Percentiles rank a stretch among this genome's conserved stretches.
Conservation (phyloP, 1,284 basidiomycete genomes). For the Sphagnurus paluster region DNA sequence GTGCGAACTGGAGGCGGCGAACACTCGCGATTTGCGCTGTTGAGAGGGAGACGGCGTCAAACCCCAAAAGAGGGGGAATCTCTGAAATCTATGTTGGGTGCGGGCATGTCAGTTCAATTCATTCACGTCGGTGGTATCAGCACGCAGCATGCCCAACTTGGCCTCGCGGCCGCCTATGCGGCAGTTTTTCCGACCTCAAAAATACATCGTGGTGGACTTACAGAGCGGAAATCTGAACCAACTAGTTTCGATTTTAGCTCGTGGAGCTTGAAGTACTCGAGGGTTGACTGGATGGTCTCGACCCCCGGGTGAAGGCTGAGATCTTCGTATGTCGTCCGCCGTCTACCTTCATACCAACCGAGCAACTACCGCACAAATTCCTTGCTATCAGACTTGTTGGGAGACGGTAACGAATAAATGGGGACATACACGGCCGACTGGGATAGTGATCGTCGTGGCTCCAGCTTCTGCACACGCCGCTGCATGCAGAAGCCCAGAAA, state of each 20-base stretch:
- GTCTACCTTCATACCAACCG: conserved; percentile 39
- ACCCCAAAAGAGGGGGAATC: conserved; percentile 35
- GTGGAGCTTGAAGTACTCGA: conserved; percentile 45
- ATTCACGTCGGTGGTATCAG: too few relatives aligned
- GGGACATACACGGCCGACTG: conserved; percentile 45
- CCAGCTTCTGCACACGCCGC: conserved; percentile 52
- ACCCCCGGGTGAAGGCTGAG: conserved; percentile 40
- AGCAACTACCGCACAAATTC: conserved; percentile 37
- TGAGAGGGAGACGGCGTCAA: conserved; percentile 40
- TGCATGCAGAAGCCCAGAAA: conserved; percentile 53
- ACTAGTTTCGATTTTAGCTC: conserved; percentile 42
- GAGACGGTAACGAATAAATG: background rate
- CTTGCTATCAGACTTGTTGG: conserved; percentile 1
- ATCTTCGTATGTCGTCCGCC: conserved; percentile 21
- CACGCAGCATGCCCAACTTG: too few relatives aligned
- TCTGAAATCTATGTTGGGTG: conserved; percentile 36
- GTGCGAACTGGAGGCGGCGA: conserved; percentile 24
- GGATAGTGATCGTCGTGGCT: conserved; percentile 47
- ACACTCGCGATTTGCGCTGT: conserved; percentile 34
- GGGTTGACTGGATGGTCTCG: conserved; percentile 47
- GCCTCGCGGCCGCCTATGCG: too few relatives aligned
- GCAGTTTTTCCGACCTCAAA: too few relatives aligned
- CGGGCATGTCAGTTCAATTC: conserved; percentile 5
- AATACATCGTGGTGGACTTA: conserved; percentile 20
- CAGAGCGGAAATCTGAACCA: conserved; percentile 41